These are phyloP conservation scores for Plasmodium cynomolgi DNA, from an alignment of 169 alveolate species.

Conservation along the genomic window DNA sequence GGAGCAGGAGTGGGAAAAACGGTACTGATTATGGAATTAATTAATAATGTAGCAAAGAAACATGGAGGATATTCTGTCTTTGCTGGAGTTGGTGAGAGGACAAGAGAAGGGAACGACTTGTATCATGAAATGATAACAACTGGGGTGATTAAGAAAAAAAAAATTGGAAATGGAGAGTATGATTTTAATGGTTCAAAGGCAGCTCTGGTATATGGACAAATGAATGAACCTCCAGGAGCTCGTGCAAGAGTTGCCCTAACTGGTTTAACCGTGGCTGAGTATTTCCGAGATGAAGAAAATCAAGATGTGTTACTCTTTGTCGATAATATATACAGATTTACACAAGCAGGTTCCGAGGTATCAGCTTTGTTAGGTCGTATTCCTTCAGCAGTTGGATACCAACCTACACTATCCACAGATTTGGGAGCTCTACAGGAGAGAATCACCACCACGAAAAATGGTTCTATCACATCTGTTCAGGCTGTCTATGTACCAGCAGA, in stretches of 20 bases:
- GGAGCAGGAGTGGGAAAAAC: conserved; percentile 99
- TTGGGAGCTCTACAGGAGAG: conserved; percentile 97
- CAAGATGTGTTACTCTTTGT: conserved; percentile 97
- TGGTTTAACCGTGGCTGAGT: conserved; percentile 98
- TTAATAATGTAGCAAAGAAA: conserved; percentile 96
- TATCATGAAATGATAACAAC: conserved; percentile 97
- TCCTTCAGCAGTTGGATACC: conserved; percentile 98
- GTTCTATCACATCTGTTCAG: conserved; percentile 98
- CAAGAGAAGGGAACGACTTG: conserved; percentile 98
- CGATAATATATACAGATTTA: conserved; percentile 97
- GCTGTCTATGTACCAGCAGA: conserved; percentile 99
- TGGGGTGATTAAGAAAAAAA: conserved; percentile 85
- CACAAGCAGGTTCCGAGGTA: conserved; percentile 98
- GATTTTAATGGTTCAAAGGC: conserved; percentile 96
- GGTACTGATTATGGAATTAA: conserved; percentile 97
- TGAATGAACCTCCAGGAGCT: conserved; percentile 99
- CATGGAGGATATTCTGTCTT: conserved; percentile 99
- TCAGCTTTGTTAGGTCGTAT: conserved; percentile 97
- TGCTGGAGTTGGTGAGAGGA: conserved; percentile 99
- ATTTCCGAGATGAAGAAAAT: conserved; percentile 97
- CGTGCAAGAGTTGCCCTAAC: conserved; percentile 98
- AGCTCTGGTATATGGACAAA: conserved; percentile 98
- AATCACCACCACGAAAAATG: conserved; percentile 97
- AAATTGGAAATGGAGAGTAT: conserved; percentile 81
- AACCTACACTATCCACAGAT: conserved; percentile 99